Conservation (phyloP, 768 basidiomycete species). For the Podaxis rugospora region DNA sequence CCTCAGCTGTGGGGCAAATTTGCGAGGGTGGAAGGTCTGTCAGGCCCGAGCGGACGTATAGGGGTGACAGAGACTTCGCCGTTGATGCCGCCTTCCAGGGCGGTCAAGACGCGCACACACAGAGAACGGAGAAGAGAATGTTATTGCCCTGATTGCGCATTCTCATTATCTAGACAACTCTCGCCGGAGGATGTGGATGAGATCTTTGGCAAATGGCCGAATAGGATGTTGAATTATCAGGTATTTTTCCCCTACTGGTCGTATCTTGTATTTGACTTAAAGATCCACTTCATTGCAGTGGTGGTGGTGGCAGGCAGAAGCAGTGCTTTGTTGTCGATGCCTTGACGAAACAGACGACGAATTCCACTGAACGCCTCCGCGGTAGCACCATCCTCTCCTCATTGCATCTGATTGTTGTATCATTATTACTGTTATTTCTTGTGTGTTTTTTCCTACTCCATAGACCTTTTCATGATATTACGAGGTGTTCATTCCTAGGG, state of each 20-base stretch:
- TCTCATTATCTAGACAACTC: not conserved
- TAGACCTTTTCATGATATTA: not conserved
- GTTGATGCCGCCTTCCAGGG: not conserved
- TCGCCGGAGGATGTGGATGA: slow-evolving; percentile 15
- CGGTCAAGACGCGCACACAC: not conserved
- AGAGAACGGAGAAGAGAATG: not conserved
- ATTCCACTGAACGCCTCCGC: slow-evolving; percentile 9
- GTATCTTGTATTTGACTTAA: not conserved
- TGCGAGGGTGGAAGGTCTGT: not conserved
- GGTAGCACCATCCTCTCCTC: not conserved
- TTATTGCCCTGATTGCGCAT: not conserved
- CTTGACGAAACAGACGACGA: slow-evolving; percentile 50
- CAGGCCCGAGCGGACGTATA: not conserved
- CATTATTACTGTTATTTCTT: slow-evolving; percentile 1
- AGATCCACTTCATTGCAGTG: slow-evolving; percentile 40
- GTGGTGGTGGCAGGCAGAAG: slow-evolving; percentile 81
- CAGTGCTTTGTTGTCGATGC: slow-evolving; percentile 60
- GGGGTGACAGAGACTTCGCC: not conserved
- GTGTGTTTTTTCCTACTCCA: not conserved
- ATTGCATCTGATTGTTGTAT: not conserved
- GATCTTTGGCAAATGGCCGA: slow-evolving; percentile 39
- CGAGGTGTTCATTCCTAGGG: not conserved
- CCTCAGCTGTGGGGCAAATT: not conserved
- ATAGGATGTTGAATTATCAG: slow-evolving; percentile 61
- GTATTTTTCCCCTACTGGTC: slow-evolving; percentile 31